phyloP scores from a whole-genome alignment of 2,329 filamentous ascomycete genomes.

The Verticillium nonalfalfae region DNA sequence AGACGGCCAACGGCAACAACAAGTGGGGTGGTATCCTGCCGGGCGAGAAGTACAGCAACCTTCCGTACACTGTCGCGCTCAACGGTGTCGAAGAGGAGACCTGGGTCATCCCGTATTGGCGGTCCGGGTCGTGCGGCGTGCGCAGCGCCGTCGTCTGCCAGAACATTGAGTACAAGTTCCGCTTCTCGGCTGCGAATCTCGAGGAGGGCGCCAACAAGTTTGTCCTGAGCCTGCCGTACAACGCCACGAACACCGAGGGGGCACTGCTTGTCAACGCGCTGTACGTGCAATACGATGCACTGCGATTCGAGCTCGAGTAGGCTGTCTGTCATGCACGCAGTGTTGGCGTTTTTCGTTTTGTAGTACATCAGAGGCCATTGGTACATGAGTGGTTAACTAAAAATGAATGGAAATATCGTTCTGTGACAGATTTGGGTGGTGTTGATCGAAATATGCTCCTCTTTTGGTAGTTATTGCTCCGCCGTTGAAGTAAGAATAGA shows the following conservation, averaged over 20 bases:
- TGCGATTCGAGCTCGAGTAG: constrained; percentile 49
- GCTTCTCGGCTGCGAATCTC: constrained; percentile 42
- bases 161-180: constrained; percentile 53
- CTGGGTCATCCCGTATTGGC: constrained; percentile 47
- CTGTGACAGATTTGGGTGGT: no score
- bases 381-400: no score
- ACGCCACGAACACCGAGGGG: constrained; percentile 52
- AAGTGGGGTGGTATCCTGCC: constrained; percentile 40
- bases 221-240: constrained; percentile 50
- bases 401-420: no score
- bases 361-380: no score
- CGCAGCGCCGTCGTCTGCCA: constrained; percentile 56
- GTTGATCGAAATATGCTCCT: no score
- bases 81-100: constrained; percentile 37
- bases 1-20: constrained; percentile 54
- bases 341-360: no score
- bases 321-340: no score
- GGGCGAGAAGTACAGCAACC: constrained; percentile 39
- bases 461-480: no score
- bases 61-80: constrained; percentile 37
- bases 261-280: constrained; percentile 47
- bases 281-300: constrained; percentile 61
- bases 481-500: no score
- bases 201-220: constrained; percentile 48
- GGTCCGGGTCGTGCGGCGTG: constrained; percentile 48